phyloP scores from a whole-genome alignment of 192 early-diverging fungal genomes.

The Backusella liffmaniae region DNA sequence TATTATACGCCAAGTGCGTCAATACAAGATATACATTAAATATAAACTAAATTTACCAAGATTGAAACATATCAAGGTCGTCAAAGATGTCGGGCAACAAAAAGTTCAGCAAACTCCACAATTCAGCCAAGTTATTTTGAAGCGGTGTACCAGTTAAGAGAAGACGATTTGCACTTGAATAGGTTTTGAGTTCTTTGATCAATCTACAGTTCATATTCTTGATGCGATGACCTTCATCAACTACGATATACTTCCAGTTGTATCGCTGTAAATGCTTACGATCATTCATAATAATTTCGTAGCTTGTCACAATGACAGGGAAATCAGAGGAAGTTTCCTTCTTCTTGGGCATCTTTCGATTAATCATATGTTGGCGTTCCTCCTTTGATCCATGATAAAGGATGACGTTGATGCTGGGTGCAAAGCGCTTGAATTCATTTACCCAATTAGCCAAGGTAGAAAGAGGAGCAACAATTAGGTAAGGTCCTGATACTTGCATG shows the following conservation, averaged over 20 bases:
- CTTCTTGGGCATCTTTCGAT: constrained; percentile 60
- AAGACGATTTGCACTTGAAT: constrained; percentile 82
- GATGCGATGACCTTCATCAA: constrained; percentile 96
- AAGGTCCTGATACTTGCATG: constrained; percentile 81
- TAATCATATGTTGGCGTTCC: constrained; percentile 69
- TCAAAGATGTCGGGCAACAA: constrained; percentile 95
- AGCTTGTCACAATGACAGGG: constrained; percentile 88
- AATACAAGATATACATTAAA: too few relatives aligned
- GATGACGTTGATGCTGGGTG: constrained; percentile 75
- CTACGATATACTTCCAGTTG: constrained; percentile 89
- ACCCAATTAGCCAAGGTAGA: constrained; percentile 94
- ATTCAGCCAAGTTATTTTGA: constrained; percentile 90
- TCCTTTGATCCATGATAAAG: constrained; percentile 82
- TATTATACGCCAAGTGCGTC: not conserved
- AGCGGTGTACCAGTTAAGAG: constrained; percentile 93
- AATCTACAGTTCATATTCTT: constrained; percentile 95
- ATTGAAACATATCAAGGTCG: constrained; percentile 80
- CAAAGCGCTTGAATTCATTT: constrained; percentile 85
- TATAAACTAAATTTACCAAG: constrained; percentile 51
- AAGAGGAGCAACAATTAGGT: constrained; percentile 85
- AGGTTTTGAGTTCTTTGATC: constrained; percentile 81
- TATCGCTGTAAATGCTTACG: constrained; percentile 53
- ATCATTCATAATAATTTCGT: constrained; percentile 89
- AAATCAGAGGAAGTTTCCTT: constrained; percentile 51
- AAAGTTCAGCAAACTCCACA: constrained; percentile 96